phyloP scores from a whole-genome alignment of 345 rosid genomes.

The Aegle marmelos region DNA sequence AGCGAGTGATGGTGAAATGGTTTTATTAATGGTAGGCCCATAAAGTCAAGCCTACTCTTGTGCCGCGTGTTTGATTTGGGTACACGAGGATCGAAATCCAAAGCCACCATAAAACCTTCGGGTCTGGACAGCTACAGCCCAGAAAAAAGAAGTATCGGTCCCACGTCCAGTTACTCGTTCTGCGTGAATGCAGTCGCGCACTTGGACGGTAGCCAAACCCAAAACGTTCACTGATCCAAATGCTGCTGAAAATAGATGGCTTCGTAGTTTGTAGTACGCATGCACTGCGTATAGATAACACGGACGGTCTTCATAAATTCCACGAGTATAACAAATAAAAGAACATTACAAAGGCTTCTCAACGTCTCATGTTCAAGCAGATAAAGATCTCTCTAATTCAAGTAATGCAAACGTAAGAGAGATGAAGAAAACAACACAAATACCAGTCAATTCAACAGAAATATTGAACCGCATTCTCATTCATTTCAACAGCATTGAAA shows the following conservation, averaged over 20 bases:
- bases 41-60: not conserved
- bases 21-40: not conserved
- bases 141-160: no score
- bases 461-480: not conserved
- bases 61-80: slow-evolving; percentile 3
- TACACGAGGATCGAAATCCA: not conserved
- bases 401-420: not conserved
- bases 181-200: no score
- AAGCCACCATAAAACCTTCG: not conserved
- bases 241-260: not conserved
- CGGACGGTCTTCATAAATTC: not conserved
- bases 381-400: no score
- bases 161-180: no score
- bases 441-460: not conserved
- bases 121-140: no score
- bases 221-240: not conserved
- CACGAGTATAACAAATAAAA: not conserved
- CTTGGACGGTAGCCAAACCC: no score
- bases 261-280: no score
- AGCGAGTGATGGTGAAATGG: not conserved
- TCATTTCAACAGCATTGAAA: not conserved
- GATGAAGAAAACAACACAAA: not conserved
- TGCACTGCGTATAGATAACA: no score
- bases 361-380: not conserved
- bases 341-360: not conserved